These are phyloP conservation scores for Conticribra guillardii DNA, from an alignment of 108 stramenopile genomes.

Conservation along the genomic window DNA sequence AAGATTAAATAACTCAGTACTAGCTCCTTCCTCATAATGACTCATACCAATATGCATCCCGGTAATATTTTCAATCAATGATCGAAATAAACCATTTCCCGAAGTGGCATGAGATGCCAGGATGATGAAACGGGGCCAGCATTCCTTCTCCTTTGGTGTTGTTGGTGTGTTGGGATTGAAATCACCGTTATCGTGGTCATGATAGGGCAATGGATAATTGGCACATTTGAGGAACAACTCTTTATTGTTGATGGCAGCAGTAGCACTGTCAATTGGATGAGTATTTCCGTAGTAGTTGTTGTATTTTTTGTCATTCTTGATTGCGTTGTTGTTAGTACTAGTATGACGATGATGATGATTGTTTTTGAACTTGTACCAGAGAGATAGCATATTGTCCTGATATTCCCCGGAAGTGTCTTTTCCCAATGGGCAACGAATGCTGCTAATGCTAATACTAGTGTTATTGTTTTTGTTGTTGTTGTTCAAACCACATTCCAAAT, in stretches of 20 bases:
- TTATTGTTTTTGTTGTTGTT: too few species aligned
- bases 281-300: too few species aligned
- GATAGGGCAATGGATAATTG: background rate
- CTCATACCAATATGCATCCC: background rate
- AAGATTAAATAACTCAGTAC: background rate
- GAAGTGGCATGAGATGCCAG: slow-evolving; percentile 14
- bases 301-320: too few species aligned
- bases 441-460: too few species aligned
- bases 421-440: slow-evolving; percentile 2
- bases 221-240: background rate
- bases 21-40: background rate
- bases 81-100: slow-evolving; percentile 4
- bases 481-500: too few species aligned
- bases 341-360: background rate
- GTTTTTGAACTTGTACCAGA: background rate
- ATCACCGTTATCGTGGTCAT: background rate
- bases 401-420: slow-evolving; percentile 2
- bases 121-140: slow-evolving; percentile 17
- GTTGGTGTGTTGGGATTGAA: too few species aligned
- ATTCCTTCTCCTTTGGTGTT: too few species aligned
- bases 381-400: background rate
- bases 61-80: background rate
- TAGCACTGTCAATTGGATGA: too few species aligned
- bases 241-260: background rate
- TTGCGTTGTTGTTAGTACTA: too few species aligned